A percentile compares a stretch with the other conserved stretches of the same genome.
Conservation (phyloP, 108 stramenopile species). For the Cyclotella baltica region DNA sequence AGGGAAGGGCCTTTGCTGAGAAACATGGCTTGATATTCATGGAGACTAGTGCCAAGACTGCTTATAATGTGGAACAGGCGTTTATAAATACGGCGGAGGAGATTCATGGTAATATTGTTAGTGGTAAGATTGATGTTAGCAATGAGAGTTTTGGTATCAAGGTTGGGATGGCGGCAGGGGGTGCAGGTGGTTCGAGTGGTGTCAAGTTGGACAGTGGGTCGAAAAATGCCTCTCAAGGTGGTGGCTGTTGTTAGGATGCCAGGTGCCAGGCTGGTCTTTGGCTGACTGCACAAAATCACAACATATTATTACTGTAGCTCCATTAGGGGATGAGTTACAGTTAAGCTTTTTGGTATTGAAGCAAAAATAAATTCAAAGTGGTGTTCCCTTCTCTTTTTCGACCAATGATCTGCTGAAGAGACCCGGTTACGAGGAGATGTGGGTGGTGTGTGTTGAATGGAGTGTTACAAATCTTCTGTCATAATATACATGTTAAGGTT, state of each 20-base stretch:
- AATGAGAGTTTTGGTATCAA: slow-evolving; percentile 98
- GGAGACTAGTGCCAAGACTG: slow-evolving; percentile 98
- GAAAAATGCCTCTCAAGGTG: slow-evolving; percentile 26
- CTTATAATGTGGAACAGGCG: slow-evolving; percentile 97
- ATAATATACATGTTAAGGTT: too few relatives aligned
- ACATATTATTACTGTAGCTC: too few relatives aligned
- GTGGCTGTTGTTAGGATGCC: slow-evolving; percentile 56
- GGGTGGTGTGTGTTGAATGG: too few relatives aligned
- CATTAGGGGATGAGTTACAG: too few relatives aligned
- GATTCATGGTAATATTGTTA: slow-evolving; percentile 96
- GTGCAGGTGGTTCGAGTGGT: slow-evolving; percentile 28
- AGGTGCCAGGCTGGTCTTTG: too few relatives aligned
- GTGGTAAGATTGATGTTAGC: slow-evolving; percentile 95
- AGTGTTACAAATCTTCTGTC: too few relatives aligned
- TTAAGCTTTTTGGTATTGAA: too few relatives aligned
- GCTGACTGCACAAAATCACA: too few relatives aligned
- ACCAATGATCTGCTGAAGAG: too few relatives aligned
- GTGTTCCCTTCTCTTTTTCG: too few relatives aligned
- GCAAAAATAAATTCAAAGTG: too few relatives aligned
- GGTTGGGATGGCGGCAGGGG: slow-evolving; percentile 86
- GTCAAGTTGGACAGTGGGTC: slow-evolving; percentile 28
- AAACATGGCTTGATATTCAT: slow-evolving; percentile 97
- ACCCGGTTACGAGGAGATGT: too few relatives aligned
- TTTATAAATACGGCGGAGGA: slow-evolving; percentile 98
- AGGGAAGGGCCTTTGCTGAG: slow-evolving; percentile 95